A percentile compares a stretch with the other conserved stretches of the same genome.
phyloP scores from a whole-genome alignment of 2,329 filamentous ascomycete species.

The Pyrenophora teres region DNA sequence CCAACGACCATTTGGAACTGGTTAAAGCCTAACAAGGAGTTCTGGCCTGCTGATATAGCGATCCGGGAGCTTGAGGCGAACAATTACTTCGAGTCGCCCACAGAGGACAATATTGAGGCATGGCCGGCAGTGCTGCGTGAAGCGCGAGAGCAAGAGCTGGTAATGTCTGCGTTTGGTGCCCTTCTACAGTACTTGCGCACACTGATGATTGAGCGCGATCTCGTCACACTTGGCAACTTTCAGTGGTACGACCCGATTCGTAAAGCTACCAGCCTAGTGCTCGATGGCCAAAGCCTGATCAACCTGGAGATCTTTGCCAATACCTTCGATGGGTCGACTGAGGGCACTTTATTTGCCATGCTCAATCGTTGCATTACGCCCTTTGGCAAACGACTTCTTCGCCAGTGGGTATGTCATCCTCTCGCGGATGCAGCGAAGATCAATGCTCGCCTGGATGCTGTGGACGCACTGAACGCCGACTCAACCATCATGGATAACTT shows the following conservation, averaged over 20 bases:
- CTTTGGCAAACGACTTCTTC: conserved; percentile 93
- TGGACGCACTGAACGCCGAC: conserved; percentile 89
- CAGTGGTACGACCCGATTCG: conserved; percentile 90
- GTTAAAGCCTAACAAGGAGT: conserved; percentile 83
- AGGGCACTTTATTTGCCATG: conserved; percentile 87
- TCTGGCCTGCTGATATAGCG: conserved; percentile 84
- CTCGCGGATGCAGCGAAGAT: conserved; percentile 85
- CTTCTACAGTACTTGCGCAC: conserved; percentile 81
- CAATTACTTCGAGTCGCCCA: conserved; percentile 73
- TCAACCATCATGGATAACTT: conserved; percentile 82
- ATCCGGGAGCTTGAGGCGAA: conserved; percentile 78
- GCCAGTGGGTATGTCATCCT: conserved; percentile 97
- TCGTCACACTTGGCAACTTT: conserved; percentile 90
- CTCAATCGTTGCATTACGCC: conserved; percentile 95
- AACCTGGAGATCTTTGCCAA: conserved; percentile 98
- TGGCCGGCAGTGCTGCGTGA: conserved; percentile 80
- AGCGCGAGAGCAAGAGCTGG: conserved; percentile 74
- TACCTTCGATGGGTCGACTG: conserved; percentile 79
- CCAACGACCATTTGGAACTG: conserved; percentile 96
- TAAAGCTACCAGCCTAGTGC: conserved; percentile 83
- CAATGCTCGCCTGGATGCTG: conserved; percentile 90
- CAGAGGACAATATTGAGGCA: conserved; percentile 62
- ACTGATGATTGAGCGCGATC: conserved; percentile 84
- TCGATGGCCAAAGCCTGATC: conserved; percentile 95
- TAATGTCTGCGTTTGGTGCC: conserved; percentile 91